phyloP scores from a whole-genome alignment of 192 early-diverging fungal species.

The Chytriomyces hyalinus region DNA sequence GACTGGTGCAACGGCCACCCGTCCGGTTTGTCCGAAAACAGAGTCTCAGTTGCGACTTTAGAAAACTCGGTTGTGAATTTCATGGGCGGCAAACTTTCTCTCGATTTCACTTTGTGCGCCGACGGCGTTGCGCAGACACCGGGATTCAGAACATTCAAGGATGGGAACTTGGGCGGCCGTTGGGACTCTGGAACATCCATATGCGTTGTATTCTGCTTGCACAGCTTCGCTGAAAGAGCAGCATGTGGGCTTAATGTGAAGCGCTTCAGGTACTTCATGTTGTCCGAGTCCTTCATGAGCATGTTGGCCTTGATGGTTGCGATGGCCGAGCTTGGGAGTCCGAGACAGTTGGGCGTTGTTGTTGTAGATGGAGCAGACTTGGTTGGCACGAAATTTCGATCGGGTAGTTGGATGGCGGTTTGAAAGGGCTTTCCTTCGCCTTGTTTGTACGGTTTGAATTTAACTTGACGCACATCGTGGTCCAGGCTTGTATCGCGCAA shows the following conservation, averaged over 20 bases:
- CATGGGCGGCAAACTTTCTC: not conserved
- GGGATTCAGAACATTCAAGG: conserved; percentile 2
- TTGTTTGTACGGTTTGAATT: too few relatives aligned
- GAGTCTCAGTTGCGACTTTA: not conserved
- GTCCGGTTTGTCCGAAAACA: not conserved
- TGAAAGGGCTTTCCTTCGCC: too few relatives aligned
- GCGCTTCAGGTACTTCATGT: conserved; percentile 6
- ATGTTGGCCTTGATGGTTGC: conserved; percentile 19
- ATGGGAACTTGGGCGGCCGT: conserved; percentile 11
- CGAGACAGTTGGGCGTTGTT: not conserved
- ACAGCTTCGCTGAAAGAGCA: conserved; percentile 12
- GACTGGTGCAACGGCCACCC: conserved; percentile 22
- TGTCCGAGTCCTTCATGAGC: conserved; percentile 18
- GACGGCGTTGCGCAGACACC: not conserved
- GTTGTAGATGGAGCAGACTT: not conserved
- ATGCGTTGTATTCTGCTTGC: not conserved
- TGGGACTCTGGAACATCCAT: not conserved
- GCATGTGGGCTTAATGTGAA: conserved; percentile 20
- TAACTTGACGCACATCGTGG: too few relatives aligned
- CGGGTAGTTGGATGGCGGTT: not conserved
- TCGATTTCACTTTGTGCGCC: not conserved
- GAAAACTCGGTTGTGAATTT: not conserved
- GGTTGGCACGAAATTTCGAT: not conserved
- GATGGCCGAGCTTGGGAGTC: conserved; percentile 15
- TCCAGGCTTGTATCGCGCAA: too few relatives aligned